Evolutionary conservation across 495 filamentous ascomycete genomes (phyloP).

Genomic region (Hypoxylon subgilvum): DNA sequence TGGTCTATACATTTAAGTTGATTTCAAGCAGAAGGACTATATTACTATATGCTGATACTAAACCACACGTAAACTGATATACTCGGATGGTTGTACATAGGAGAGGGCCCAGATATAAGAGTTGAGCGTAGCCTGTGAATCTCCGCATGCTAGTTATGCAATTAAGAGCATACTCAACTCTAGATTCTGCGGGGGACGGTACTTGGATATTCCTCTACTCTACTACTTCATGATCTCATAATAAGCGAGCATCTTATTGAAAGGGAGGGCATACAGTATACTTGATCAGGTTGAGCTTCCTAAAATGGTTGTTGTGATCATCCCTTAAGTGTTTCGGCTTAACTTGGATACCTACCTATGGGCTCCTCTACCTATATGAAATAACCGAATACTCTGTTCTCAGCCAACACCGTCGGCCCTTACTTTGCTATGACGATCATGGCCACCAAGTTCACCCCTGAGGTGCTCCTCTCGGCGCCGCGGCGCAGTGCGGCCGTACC

Average conservation of each 20-base stretch:
- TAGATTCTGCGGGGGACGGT: constrained; percentile 10
- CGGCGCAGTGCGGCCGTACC: constrained; percentile 78
- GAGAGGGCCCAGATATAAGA: not conserved
- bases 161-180: constrained; percentile 10
- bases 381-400: not conserved
- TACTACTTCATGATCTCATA: constrained; percentile 4
- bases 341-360: not conserved
- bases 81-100: no score
- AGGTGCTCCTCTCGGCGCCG: constrained; percentile 85
- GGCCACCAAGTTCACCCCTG: constrained; percentile 74
- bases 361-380: not conserved
- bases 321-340: not conserved
- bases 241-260: constrained; percentile 16
- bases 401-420: not conserved
- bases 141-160: constrained; percentile 1
- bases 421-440: constrained; percentile 64
- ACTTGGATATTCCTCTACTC: not conserved
- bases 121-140: not conserved
- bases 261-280: not conserved
- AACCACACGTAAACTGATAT: no score
- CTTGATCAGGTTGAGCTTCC: constrained; percentile 1
- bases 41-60: no score
- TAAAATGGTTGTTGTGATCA: constrained; percentile 3
- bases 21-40: not conserved
- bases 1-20: constrained; percentile 11